These are phyloP conservation scores for Glebionis coronaria DNA, from an alignment of 129 eudicot species.

Conservation along the genomic window DNA sequence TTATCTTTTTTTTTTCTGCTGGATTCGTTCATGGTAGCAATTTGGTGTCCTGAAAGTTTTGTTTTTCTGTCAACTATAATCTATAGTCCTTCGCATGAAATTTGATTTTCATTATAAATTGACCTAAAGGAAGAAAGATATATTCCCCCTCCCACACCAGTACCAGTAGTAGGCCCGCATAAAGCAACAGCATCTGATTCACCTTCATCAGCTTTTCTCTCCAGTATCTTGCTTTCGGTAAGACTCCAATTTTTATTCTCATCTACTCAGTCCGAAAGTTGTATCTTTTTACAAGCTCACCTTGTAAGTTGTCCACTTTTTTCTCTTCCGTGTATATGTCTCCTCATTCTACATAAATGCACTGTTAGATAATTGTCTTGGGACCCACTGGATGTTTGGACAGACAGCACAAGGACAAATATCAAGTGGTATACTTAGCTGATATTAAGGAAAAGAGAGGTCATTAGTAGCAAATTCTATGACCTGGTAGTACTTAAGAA, in stretches of 20 bases:
- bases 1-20: too few species aligned
- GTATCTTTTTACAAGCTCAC: not conserved
- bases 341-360: not conserved
- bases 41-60: slow-evolving; percentile 14
- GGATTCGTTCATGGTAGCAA: not conserved
- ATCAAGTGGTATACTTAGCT: too few species aligned
- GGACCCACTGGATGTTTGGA: not conserved
- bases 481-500: not conserved
- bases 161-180: slow-evolving; percentile 71
- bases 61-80: not conserved
- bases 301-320: slow-evolving; percentile 6
- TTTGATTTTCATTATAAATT: slow-evolving; percentile 13
- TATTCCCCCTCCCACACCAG: slow-evolving; percentile 59
- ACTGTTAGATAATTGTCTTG: not conserved
- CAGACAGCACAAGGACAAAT: not conserved
- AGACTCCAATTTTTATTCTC: slow-evolving; percentile 30
- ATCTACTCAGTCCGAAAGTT: not conserved
- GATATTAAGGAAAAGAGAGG: too few species aligned
- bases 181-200: slow-evolving; percentile 43
- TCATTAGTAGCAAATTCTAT: too few species aligned
- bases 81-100: slow-evolving; percentile 17
- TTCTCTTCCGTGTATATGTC: not conserved
- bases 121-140: slow-evolving; percentile 40
- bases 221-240: slow-evolving; percentile 35
- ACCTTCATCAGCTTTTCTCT: slow-evolving; percentile 36